Base-by-base conservation (phyloP, 805 yeast species). In the Sugiyamaella smithiae region DNA sequence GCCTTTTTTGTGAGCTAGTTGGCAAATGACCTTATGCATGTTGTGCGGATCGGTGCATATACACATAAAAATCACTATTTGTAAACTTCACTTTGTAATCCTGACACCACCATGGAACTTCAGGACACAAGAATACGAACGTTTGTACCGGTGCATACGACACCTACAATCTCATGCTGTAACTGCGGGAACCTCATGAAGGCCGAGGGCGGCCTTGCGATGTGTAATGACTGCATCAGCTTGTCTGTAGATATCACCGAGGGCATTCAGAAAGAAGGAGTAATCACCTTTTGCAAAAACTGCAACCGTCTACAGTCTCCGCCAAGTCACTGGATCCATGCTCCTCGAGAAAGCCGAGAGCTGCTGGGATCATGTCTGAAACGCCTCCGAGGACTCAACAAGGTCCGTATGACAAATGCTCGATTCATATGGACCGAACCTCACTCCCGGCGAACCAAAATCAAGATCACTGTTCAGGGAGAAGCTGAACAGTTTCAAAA, bases 381-480 rank as follows among this genome's bases (percentile, higher is more conserved):
- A 69, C 81, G 91, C 64, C 74, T 90, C 60, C 88, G 85, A 63
- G 96, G 97, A 50, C 72, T 88, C 59, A 86, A 80, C 57, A 85
- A 86, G 62, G 93, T 89, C 40, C 75, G 97, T 59, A 73, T 93
- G 52, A 81, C 88, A 36, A 98, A 93, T 70, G 99, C 99, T 1
- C 79, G 90, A 4, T 93, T 90, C 61, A 81, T 95, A 53, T 93
- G 99, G 99, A 93, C 99, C 0, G 99, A 93, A 71, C 99, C 99
- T 2, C 99, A 93, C 68, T 89, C 97, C 23, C 80, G 99, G 68
- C 84, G 99, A 74, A 81, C 91, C 52, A 82, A 89, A 67, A 81
- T 95, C 55, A 89, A 90, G 63, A 70, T 93, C 47, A 88, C 97
- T 0, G 96, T 93, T 25, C 98, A 91, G 69, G 97, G 97, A 57